Conservation (phyloP, 2,329 filamentous ascomycete genomes). For the Neofusicoccum sp. region DNA sequence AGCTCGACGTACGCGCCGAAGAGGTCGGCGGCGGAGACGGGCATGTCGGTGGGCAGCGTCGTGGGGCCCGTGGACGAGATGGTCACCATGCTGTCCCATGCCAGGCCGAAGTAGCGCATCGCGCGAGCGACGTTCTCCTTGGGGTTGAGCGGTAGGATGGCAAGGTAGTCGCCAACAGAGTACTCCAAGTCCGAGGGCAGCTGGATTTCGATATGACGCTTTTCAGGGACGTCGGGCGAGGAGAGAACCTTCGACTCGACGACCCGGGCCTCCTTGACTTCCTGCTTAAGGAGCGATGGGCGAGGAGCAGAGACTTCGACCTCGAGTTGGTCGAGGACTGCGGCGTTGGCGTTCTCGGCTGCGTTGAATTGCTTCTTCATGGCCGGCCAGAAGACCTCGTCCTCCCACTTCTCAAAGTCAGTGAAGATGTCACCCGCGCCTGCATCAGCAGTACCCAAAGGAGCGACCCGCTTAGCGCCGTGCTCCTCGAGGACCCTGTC, state of each 20-base stretch:
- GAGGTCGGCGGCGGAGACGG: slow-evolving; percentile 64
- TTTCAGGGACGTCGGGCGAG: slow-evolving; percentile 27
- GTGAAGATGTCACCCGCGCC: slow-evolving; percentile 44
- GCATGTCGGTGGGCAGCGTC: slow-evolving; percentile 63
- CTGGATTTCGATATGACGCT: slow-evolving; percentile 32
- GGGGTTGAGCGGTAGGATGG: slow-evolving; percentile 72
- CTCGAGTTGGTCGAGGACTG: slow-evolving; percentile 32
- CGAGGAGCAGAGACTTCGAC: slow-evolving; percentile 39
- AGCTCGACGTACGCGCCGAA: slow-evolving; percentile 74
- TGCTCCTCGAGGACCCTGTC: slow-evolving; percentile 34
- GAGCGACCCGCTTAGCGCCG: slow-evolving; percentile 36
- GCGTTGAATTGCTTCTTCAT: slow-evolving; percentile 35
- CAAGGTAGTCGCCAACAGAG: slow-evolving; percentile 74
- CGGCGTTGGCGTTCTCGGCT: slow-evolving; percentile 22
- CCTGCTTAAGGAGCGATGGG: slow-evolving; percentile 39
- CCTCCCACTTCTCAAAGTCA: slow-evolving; percentile 46
- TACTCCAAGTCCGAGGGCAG: slow-evolving; percentile 59
- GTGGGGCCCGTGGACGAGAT: slow-evolving; percentile 65
- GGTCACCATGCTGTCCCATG: slow-evolving; percentile 69
- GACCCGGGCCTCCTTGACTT: slow-evolving; percentile 40
- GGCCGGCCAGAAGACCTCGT: slow-evolving; percentile 41
- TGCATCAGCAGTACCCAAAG: slow-evolving; percentile 40
- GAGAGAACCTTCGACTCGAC: slow-evolving; percentile 36
- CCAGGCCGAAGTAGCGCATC: slow-evolving; percentile 65
- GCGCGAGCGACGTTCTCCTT: slow-evolving; percentile 63